Percentiles rank a stretch among this genome's conserved stretches.
Evolutionary conservation across 2,329 filamentous ascomycete species (phyloP).

Genomic region (Akanthomyces uredinophilus): DNA sequence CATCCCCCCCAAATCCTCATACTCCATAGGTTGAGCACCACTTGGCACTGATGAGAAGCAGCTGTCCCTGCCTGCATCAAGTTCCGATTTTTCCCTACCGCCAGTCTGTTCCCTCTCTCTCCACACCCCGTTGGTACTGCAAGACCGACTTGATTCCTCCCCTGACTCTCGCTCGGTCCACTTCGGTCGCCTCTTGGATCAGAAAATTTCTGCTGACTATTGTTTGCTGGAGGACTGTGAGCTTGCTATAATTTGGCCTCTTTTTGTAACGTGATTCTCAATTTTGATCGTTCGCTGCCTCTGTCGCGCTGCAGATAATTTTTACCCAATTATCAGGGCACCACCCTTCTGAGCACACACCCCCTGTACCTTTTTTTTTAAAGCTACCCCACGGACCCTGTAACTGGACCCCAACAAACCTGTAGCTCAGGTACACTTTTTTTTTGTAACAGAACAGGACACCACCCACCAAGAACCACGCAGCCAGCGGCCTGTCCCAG

Average conservation of each 20-base stretch:
- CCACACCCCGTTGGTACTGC: not conserved
- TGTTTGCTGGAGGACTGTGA: not conserved
- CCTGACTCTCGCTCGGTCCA: constrained; percentile 11
- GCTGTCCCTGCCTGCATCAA: not conserved
- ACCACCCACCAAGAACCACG: too few species aligned
- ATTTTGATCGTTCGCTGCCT: not conserved
- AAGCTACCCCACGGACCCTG: constrained; percentile 14
- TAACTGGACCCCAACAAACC: constrained; percentile 15
- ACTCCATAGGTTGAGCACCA: too few species aligned
- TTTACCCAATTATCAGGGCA: too few species aligned
- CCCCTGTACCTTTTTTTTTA: constrained; percentile 9
- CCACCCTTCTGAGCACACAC: not conserved
- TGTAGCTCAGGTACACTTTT: constrained; percentile 13
- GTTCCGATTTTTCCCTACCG: constrained; percentile 10
- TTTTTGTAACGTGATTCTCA: not conserved
- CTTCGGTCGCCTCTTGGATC: constrained; percentile 4
- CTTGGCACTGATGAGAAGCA: not conserved
- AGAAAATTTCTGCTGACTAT: constrained; percentile 1
- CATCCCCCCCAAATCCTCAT: too few species aligned
- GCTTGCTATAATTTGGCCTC: not conserved
- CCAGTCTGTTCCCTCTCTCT: not conserved
- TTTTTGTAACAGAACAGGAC: not conserved
- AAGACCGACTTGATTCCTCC: not conserved
- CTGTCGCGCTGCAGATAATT: not conserved
- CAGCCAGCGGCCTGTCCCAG: too few species aligned